These are phyloP conservation scores for Orbilia ellipsospora DNA, from an alignment of 2,329 filamentous ascomycete species.

Conservation along the genomic window DNA sequence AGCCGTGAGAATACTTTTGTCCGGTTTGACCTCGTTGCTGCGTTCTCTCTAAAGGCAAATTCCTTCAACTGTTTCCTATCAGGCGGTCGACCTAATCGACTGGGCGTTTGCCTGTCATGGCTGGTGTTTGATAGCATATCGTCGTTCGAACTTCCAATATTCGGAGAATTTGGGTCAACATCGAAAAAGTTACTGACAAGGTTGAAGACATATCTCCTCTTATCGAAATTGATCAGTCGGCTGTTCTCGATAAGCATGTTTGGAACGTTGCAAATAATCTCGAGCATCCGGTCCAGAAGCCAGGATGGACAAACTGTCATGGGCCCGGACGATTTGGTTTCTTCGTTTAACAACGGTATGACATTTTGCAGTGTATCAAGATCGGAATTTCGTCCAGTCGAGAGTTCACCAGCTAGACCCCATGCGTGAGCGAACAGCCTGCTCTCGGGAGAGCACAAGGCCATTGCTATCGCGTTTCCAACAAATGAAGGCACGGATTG, in stretches of 20 bases:
- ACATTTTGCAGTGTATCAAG: constrained; percentile 59
- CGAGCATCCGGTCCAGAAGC: constrained; percentile 59
- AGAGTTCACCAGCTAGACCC: constrained; percentile 57
- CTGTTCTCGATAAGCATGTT: constrained; percentile 60
- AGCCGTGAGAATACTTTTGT: constrained; percentile 59
- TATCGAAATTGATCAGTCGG: constrained; percentile 60
- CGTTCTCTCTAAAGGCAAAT: constrained; percentile 58
- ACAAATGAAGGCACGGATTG: constrained; percentile 60
- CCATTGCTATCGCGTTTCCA: constrained; percentile 58
- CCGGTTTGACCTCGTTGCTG: constrained; percentile 55
- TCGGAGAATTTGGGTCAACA: constrained; percentile 48
- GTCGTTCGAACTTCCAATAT: constrained; percentile 38
- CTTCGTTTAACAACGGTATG: constrained; percentile 56
- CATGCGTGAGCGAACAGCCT: constrained; percentile 58
- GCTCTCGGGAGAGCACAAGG: constrained; percentile 59
- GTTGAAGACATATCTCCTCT: constrained; percentile 60
- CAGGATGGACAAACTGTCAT: constrained; percentile 60
- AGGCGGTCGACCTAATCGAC: constrained; percentile 34
- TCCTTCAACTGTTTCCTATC: constrained; percentile 57
- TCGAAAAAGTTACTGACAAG: constrained; percentile 60
- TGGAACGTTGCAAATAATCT: constrained; percentile 60
- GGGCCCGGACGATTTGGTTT: constrained; percentile 54
- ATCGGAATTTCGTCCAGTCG: constrained; percentile 54
- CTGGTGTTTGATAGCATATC: constrained; percentile 19
- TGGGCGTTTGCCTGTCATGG: constrained; percentile 46